Base-by-base conservation (phyloP, 495 filamentous ascomycete species). In the Bombardia bombarda region DNA sequence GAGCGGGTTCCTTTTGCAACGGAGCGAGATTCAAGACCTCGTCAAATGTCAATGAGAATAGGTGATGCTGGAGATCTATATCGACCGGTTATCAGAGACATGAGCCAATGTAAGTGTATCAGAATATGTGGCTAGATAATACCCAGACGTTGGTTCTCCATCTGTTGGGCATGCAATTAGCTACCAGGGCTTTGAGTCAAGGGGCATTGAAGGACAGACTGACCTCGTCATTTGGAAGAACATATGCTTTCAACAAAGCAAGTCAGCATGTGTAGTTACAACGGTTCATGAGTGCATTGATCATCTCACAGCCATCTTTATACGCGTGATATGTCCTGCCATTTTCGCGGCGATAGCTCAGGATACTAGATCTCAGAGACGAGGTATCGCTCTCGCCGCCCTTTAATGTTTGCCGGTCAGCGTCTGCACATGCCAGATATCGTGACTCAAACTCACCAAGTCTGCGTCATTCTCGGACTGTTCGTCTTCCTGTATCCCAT, bases 291-390 rank as follows among this genome's bases (percentile, higher is more conserved):
- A n/a, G n/a, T 8, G 2, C 31, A 16, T 38, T 20, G 20, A 23
- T 23, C 7, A 14, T 50, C 53, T 25, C 22, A 28, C 31, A 56
- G 37, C 2, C 53, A 50, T 7, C 49, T 50, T 7, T 47, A 30
- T 23, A 53, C 50, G 26, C 6, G 26, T 28, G 26, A 13, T 28
- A 28, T 28, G 26, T 28, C 26, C 26, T 8, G 9, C 26, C 26
- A 7, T 28, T 28, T 28, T 28, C 26, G 9, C 13, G 9, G 26
- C 26, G 26, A 28, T 28, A 28, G 26, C 13, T 13, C 26, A 28
- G 26, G 6, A 28, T 28, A 13, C 9, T 28, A 13, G 26, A 28
- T 13, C 26, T 8, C 26, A 28, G 13, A 13, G 26, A 28, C 26
- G 26, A 10, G 26, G 2, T 28, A 13, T 28, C 26, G 26, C 26